phyloP scores from a whole-genome alignment of 176 grass and related monocot species.

The Triticum timopheevii region DNA sequence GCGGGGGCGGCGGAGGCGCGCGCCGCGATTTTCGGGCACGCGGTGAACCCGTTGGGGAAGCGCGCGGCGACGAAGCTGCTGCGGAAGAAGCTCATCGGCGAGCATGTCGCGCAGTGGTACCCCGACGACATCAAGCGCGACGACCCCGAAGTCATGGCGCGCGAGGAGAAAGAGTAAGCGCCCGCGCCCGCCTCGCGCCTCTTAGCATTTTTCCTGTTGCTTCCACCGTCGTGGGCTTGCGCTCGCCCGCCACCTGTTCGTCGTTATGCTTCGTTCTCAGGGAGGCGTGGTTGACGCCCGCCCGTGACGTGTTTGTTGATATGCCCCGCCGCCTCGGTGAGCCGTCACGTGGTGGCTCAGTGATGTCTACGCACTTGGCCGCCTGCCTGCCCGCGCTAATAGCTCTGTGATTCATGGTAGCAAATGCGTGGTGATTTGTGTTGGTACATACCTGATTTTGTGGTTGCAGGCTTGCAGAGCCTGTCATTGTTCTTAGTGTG shows the following conservation, averaged over 20 bases:
- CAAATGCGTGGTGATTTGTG: neutral
- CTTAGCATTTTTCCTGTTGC: neutral
- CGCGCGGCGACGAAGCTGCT: constrained; percentile 70
- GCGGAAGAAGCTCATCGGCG: constrained; percentile 65
- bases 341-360: neutral
- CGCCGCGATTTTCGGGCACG: constrained; percentile 67
- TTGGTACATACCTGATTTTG: neutral
- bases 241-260: neutral
- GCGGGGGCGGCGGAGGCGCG: constrained; percentile 42
- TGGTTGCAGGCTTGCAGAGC: neutral
- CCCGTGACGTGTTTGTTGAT: neutral
- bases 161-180: constrained; percentile 76
- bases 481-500: neutral
- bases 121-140: constrained; percentile 72
- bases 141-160: constrained; percentile 53
- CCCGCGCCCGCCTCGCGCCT: neutral
- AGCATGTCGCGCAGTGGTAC: constrained; percentile 74
- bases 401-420: neutral
- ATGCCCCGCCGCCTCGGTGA: neutral
- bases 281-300: neutral
- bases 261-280: neutral
- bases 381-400: neutral
- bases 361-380: neutral
- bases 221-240: neutral
- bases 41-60: constrained; percentile 59